These are phyloP conservation scores for Fibroporia radiculosa DNA, from an alignment of 768 basidiomycete species.

Conservation along the genomic window DNA sequence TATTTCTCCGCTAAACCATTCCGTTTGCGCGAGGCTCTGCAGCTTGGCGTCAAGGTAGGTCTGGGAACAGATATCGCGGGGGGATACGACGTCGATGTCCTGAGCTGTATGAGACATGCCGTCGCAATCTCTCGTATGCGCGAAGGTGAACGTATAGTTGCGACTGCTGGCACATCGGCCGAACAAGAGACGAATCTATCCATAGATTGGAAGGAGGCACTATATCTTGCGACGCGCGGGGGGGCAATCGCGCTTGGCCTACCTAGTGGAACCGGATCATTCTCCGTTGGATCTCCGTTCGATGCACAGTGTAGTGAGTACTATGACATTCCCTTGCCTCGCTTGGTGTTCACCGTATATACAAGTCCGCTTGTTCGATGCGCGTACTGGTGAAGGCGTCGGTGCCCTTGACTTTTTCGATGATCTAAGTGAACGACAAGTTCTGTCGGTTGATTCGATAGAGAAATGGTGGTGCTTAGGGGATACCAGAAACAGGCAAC, in stretches of 20 bases:
- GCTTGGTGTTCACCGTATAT: not conserved
- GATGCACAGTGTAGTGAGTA: constrained; percentile 70
- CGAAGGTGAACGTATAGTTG: constrained; percentile 39
- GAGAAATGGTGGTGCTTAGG: constrained; percentile 94
- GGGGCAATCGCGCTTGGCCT: constrained; percentile 67
- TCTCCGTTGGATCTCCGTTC: constrained; percentile 56
- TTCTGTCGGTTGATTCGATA: constrained; percentile 42
- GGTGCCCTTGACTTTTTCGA: constrained; percentile 73
- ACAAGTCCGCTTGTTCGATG: constrained; percentile 8
- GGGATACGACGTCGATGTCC: constrained; percentile 74
- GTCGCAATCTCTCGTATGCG: constrained; percentile 66
- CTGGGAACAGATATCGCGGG: constrained; percentile 85
- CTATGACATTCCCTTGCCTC: not conserved
- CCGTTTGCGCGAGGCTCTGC: constrained; percentile 62
- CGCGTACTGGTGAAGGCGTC: constrained; percentile 30
- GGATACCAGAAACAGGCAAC: constrained; percentile 52
- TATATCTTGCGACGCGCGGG: constrained; percentile 78
- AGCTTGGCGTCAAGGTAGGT: constrained; percentile 58
- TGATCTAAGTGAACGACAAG: constrained; percentile 6
- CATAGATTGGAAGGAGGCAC: constrained; percentile 73
- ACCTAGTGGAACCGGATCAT: constrained; percentile 35
- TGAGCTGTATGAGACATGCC: constrained; percentile 73
- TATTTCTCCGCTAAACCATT: constrained; percentile 78
- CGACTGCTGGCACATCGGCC: not conserved
- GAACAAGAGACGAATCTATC: constrained; percentile 28